Evolutionary conservation across 2,329 filamentous ascomycete species (phyloP).

Genomic region (Rhynchosporium graminicola): DNA sequence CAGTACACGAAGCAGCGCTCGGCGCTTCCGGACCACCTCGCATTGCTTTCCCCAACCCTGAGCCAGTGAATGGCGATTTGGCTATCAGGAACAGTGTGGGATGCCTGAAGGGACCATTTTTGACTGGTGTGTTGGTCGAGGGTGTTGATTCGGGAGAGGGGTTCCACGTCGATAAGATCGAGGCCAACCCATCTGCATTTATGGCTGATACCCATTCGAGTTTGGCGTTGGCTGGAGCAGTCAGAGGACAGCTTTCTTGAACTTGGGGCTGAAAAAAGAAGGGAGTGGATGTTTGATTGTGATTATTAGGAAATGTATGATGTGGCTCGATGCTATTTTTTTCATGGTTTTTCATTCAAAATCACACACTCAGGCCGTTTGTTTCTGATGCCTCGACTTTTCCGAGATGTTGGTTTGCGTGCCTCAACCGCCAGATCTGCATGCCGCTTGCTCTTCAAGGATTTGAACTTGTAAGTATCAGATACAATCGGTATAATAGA

Average conservation of each 20-base stretch:
- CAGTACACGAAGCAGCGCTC: slow-evolving; percentile 16
- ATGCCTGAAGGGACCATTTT: slow-evolving; percentile 20
- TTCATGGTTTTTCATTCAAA: neutral
- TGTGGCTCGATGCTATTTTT: slow-evolving; percentile 12
- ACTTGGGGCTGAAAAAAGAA: neutral
- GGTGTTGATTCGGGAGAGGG: slow-evolving; percentile 16
- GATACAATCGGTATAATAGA: too few relatives aligned
- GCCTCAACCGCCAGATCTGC: too few relatives aligned
- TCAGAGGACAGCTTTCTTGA: slow-evolving; percentile 17
- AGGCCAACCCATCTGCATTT: slow-evolving; percentile 17
- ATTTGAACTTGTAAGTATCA: too few relatives aligned
- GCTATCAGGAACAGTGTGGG: slow-evolving; percentile 12
- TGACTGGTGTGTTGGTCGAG: slow-evolving; percentile 16
- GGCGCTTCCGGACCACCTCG: slow-evolving; percentile 15
- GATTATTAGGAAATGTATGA: slow-evolving; percentile 11
- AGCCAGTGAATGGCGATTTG: slow-evolving; percentile 11
- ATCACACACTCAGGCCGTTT: too few relatives aligned
- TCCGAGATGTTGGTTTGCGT: too few relatives aligned
- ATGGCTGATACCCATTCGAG: slow-evolving; percentile 18
- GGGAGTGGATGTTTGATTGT: neutral
- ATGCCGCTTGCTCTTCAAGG: too few relatives aligned
- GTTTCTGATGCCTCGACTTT: too few relatives aligned
- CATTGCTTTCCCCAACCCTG: slow-evolving; percentile 19
- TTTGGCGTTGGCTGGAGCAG: slow-evolving; percentile 16
- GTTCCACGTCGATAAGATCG: slow-evolving; percentile 14